Evolutionary conservation across 768 basidiomycete genomes (phyloP), one percentile per base, ranked within the genome.

Genomic region (Leccinum olivaceopallidum): DNA sequence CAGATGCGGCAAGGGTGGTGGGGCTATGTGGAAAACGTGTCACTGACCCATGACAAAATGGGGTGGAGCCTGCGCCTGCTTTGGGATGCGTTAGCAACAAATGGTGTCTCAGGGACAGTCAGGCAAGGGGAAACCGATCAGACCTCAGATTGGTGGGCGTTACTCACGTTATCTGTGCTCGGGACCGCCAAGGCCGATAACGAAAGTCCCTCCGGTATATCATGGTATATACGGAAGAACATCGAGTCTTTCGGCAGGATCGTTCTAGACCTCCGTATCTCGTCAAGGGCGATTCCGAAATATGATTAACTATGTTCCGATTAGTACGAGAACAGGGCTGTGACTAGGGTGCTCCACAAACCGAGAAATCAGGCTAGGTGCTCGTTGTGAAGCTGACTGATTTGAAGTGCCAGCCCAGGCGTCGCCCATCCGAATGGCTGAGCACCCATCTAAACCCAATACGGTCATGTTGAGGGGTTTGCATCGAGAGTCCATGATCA

Each of bases 401-500:
- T 30, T 30, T 30, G 53, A 60, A 65, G 58, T 68, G 65, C 65
- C 63, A 60, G 67, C 69, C 14, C 53, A 71, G 22, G 60, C 10
- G 44, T 47, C 57, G 49, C 63, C 71, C 60, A 61, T 65, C 60
- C 0, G 49, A 60, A 9, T 56, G 28, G 26, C 60, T 56, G 83
- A 85, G 70, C 79, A 83, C 18, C 44, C 20, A 47, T 47, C 78
- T 75, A 65, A 80, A 79, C 18, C 82, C 79, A 61, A 80, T 70
- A 39, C 75, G 74, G 50, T 77, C 76, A 64, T 78, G 75, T 50
- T 73, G 73, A 20, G n/a, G 83, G 78, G 26, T 80, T 79, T 37
- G 79, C 79, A 42, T 85, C 85, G 13, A 47, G 63, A 47, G 63
- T 82, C 80, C 59, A 85, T 75, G 57, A 85, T 71, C 63, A 84